phyloP scores from a whole-genome alignment of 306 rosid species.

The Dryas octopetala region DNA sequence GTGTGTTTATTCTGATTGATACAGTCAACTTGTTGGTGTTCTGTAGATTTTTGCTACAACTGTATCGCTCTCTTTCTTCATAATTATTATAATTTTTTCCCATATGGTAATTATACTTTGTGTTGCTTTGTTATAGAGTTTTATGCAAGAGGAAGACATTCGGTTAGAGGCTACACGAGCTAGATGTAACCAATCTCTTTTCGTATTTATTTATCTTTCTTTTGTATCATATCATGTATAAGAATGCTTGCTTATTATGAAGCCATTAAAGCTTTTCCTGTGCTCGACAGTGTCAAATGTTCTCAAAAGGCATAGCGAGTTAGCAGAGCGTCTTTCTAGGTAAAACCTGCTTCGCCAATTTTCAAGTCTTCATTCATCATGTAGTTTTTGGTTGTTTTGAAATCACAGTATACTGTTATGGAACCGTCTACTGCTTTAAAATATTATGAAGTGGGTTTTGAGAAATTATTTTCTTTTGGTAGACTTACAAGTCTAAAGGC shows the following conservation, averaged over 20 bases:
- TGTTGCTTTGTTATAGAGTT: constrained; percentile 46
- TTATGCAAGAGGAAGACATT: constrained; percentile 69
- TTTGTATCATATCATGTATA: background rate
- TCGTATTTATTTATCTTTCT: constrained; percentile 20
- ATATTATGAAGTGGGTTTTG: background rate
- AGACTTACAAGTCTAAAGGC: background rate
- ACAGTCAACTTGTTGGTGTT: background rate
- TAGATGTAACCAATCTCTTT: constrained; percentile 49
- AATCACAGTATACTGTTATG: background rate
- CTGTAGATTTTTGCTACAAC: no score
- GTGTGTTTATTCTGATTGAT: background rate
- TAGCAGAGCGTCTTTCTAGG: constrained; percentile 91
- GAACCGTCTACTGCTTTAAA: background rate
- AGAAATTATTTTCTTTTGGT: background rate
- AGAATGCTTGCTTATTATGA: constrained; percentile 11
- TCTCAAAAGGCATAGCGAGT: constrained; percentile 77
- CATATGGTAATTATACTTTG: constrained; percentile 7
- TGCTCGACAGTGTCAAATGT: constrained; percentile 59
- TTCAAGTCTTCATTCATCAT: constrained; percentile 6
- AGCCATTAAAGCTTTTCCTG: constrained; percentile 25
- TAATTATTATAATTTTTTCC: background rate
- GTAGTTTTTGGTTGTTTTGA: constrained; percentile 1
- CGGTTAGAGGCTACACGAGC: constrained; percentile 77
- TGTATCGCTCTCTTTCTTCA: no score
- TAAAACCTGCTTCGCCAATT: constrained; percentile 17